These are phyloP conservation scores for Candida taoyuanica DNA, from an alignment of 805 yeast genomes.

Conservation along the genomic window DNA sequence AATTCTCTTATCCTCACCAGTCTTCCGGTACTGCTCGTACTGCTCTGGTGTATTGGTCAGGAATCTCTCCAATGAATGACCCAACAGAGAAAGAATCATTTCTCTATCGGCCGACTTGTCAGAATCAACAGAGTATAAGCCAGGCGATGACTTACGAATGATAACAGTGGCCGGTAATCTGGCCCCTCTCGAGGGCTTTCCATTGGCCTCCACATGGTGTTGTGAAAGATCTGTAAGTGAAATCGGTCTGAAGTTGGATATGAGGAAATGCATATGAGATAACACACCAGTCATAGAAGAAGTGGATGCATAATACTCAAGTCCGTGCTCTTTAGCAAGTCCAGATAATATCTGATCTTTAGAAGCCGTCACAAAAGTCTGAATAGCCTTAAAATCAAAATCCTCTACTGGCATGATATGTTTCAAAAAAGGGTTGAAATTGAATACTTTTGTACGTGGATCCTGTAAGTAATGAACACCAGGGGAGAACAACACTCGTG, in stretches of 20 bases:
- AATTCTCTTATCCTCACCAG: constrained; percentile 15
- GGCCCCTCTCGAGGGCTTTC: constrained; percentile 41
- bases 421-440: constrained; percentile 59
- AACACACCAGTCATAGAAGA: constrained; percentile 80
- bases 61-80: constrained; percentile 73
- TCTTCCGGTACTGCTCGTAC: constrained; percentile 35
- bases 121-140: constrained; percentile 57
- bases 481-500: constrained; percentile 73
- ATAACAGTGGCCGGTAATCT: constrained; percentile 52
- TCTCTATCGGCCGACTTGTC: constrained; percentile 68
- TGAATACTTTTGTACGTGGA: constrained; percentile 67
- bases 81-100: constrained; percentile 65
- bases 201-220: constrained; percentile 35
- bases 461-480: constrained; percentile 76
- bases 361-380: constrained; percentile 61
- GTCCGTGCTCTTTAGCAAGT: constrained; percentile 36
- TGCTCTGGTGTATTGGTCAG: constrained; percentile 56
- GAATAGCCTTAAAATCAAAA: constrained; percentile 55
- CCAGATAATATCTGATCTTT: constrained; percentile 51
- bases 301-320: constrained; percentile 68
- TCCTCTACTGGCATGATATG: constrained; percentile 58
- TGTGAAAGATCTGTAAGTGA: constrained; percentile 42
- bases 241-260: constrained; percentile 59
- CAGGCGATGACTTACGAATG: constrained; percentile 37
- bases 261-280: constrained; percentile 65